Base-by-base conservation (phyloP, 2,329 filamentous ascomycete genomes). In the Fusarium sp. region DNA sequence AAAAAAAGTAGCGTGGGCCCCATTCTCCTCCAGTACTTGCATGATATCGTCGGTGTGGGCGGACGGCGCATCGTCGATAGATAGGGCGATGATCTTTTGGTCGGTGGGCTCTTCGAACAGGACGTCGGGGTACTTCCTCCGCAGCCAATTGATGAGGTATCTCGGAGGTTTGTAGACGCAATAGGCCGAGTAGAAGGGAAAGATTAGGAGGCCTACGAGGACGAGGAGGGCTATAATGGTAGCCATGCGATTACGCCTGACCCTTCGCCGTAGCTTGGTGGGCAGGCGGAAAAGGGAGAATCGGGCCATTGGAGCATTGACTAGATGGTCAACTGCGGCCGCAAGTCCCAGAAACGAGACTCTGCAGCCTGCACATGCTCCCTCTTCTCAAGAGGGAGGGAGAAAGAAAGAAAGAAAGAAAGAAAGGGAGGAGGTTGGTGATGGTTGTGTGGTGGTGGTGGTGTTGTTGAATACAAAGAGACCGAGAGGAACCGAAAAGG, bases 11-110 rank as follows among this genome's bases (percentile, higher is more conserved):
- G 95, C 95, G 26, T 87, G 89, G 20, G 92, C 94, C 64, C 88
- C 86, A 78, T 94, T 87, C 30, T 85, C 85, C 60, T 86, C 84
- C n/a, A 98, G 86, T 1, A 94, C 83, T 48, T 89, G 83, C 62
- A 95, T 84, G 67, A 98, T 95, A 63, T 91, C 89, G 50, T 82
- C 79, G 5, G 95, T 97, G 81, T 93, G 87, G 48, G 87, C 82
- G 4, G 93, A 95, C 0, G 95, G 95, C 34, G 91, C 93, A 83
- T 98, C 95, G 84, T 98, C 95, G 78, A 98, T 92, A 3, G 94
- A 97, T 44, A 98, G 86, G 1, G 94, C 95, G 24, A 98, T 87
- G 32, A 96, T 83, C 78, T 92, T 93, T 54, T 89, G 84, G 14
- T 83, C 77, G 3, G 88, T 87, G 38, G 79, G 77, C 48, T 93